Conservation (phyloP, 495 filamentous ascomycete genomes). For the Aspergillus incahuasiensis region DNA sequence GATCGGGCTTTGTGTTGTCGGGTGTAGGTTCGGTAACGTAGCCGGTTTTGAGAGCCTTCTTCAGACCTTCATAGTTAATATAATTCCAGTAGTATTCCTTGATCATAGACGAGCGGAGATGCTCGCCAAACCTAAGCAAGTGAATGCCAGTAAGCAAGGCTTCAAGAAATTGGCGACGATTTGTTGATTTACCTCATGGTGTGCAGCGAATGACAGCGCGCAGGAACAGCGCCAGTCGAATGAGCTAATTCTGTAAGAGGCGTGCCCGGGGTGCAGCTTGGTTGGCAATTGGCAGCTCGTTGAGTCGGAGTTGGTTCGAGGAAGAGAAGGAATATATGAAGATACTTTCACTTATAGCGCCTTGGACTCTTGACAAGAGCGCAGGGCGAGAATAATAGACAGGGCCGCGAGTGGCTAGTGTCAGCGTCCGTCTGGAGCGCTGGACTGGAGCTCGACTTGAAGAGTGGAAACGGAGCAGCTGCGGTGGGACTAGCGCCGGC, state of each 20-base stretch:
- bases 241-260: slow-evolving; percentile 1
- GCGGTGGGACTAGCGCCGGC: slow-evolving; percentile 1
- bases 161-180: not conserved
- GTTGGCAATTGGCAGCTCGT: slow-evolving; percentile 1
- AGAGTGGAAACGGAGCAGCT: not conserved
- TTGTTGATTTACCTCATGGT: slow-evolving; percentile 19
- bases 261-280: not conserved
- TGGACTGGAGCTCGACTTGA: no score
- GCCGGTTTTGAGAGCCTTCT: slow-evolving; percentile 73
- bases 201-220: slow-evolving; percentile 1
- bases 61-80: slow-evolving; percentile 93
- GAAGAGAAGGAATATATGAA: not conserved
- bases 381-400: not conserved
- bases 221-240: not conserved
- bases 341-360: not conserved
- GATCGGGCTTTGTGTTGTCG: slow-evolving; percentile 50
- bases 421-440: not conserved
- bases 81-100: slow-evolving; percentile 96
- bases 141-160: not conserved
- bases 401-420: not conserved
- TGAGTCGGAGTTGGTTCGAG: not conserved
- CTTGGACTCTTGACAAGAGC: not conserved
- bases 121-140: slow-evolving; percentile 84
- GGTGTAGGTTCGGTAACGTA: slow-evolving; percentile 54
- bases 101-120: slow-evolving; percentile 88